Evolutionary conservation across 257 asterid genomes (phyloP).

Genomic region (Coffea canephora): DNA sequence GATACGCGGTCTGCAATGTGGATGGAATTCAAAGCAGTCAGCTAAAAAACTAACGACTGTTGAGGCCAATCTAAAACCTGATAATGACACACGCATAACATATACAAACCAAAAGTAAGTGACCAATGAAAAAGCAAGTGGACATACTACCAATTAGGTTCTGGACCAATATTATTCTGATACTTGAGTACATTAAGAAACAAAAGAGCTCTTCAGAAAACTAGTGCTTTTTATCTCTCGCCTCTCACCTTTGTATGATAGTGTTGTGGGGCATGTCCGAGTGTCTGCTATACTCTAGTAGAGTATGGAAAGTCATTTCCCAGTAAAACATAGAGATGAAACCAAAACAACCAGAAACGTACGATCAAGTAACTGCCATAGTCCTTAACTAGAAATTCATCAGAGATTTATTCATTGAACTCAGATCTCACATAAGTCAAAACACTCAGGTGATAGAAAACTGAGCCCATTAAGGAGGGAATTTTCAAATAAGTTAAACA

Average conservation of each 20-base stretch:
- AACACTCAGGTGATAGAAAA: background rate
- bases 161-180: background rate
- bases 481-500: background rate
- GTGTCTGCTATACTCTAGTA: no score
- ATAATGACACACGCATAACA: background rate
- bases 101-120: background rate
- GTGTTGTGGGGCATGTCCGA: no score
- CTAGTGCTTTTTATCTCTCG: no score
- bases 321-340: background rate
- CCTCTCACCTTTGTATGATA: background rate
- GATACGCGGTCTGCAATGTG: conserved; percentile 53
- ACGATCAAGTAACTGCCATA: background rate
- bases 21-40: conserved; percentile 8
- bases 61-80: background rate
- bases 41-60: background rate
- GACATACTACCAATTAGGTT: background rate
- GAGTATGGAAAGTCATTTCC: background rate
- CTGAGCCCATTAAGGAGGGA: background rate
- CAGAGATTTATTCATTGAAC: background rate
- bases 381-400: background rate
- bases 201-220: background rate
- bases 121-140: background rate
- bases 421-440: background rate
- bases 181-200: background rate
- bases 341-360: background rate